Percentiles rank a stretch among this genome's conserved stretches.
phyloP scores from a whole-genome alignment of 139 green algal genomes.

The Axilococcus clingmanii region DNA sequence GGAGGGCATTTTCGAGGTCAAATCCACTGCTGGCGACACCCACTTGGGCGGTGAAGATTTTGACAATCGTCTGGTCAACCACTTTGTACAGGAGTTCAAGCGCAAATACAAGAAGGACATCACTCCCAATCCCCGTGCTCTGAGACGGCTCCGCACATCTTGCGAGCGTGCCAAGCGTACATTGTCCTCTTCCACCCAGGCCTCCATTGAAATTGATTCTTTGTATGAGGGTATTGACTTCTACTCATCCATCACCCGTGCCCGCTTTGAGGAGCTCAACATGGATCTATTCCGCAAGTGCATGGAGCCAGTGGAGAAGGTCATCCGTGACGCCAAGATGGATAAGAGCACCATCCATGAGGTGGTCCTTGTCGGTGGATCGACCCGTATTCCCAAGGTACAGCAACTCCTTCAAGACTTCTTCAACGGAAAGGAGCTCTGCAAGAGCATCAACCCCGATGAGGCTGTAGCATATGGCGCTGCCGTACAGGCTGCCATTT shows the following conservation, averaged over 20 bases:
- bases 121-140: conserved; percentile 62
- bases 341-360: conserved; percentile 62
- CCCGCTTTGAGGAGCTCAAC: conserved; percentile 95
- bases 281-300: conserved; percentile 99
- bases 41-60: conserved; percentile 98
- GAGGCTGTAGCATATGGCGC: conserved; percentile 97
- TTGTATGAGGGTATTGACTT: conserved; percentile 98
- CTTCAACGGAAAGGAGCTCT: conserved; percentile 99
- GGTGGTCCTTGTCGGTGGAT: conserved; percentile 77
- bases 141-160: conserved; percentile 61
- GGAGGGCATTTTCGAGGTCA: conserved; percentile 98
- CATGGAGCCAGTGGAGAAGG: conserved; percentile 98
- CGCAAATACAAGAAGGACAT: conserved; percentile 99
- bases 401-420: conserved; percentile 96
- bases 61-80: conserved; percentile 87
- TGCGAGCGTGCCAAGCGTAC: conserved; percentile 78
- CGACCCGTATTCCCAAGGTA: conserved; percentile 97
- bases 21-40: conserved; percentile 95
- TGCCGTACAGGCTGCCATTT: conserved; percentile 93
- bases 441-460: conserved; percentile 99
- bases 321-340: conserved; percentile 82
- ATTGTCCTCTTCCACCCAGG: conserved; percentile 64
- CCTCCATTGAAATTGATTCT: conserved; percentile 94
- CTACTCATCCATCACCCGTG: conserved; percentile 89
- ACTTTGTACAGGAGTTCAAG: conserved; percentile 97